Base-by-base conservation (phyloP, 2,329 filamentous ascomycete genomes). In the Metarhizium brunneum region DNA sequence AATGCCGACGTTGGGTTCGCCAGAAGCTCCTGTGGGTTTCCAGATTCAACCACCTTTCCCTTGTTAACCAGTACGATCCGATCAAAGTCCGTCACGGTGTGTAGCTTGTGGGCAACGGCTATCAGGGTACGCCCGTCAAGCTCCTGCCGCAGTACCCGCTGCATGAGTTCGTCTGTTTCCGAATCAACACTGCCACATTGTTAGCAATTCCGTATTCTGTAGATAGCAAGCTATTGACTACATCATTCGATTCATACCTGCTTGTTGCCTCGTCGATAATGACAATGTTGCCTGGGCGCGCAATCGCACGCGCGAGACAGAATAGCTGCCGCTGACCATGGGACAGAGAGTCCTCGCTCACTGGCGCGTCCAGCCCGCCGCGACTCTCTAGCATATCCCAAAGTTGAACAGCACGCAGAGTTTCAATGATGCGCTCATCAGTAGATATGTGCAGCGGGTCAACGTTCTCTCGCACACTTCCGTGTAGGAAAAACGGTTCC, bases 61-160 rank as follows among this genome's bases (percentile, higher is more conserved):
- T 83, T 83, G 66, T 88, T 85, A 3, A 85, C 84, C 61, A 88
- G 86, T 5, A 87, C 83, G 16, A 88, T 71, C 20, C 68, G 70
- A 61, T 82, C 79, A 64, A 76, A 79, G 57, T 76, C 74, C 47
- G 76, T 67, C 42, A 81, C 75, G 3, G 76, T 77, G 6, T 71
- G 66, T n/a, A 75, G 59, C 25, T 72, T 68, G 58, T 76, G 73
- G 0, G 67, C 71, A n/a, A 75, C 65, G 2, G 70, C 66, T 18
- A 76, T 66, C 16, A 87, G 74, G 0, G 84, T 87, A 57, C 80
- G 78, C 0, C 64, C 59, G 2, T 59, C 54, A 30, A 73, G 70
- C 52, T 71, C 64, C 1, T 64, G 56, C 1, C 54, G 56, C 8
- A 74, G 62, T 11, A 72, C 60, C 2, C 63, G 60, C 53, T 69